Conservation (phyloP, 306 rosid genomes). For the Acacia confusa region DNA sequence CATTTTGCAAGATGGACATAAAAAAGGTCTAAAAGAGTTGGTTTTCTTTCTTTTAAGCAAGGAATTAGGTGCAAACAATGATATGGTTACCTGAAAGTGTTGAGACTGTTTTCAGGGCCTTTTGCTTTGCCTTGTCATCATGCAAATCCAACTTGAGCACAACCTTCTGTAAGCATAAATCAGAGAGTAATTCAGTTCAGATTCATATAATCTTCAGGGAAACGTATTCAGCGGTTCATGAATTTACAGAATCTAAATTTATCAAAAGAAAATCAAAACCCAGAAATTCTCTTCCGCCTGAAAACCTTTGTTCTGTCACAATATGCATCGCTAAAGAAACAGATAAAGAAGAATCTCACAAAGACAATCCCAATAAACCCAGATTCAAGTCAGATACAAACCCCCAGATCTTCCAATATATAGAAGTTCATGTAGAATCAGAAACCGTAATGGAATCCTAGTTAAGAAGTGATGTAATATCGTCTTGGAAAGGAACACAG, state of each 20-base stretch:
- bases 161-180: conserved; percentile 59
- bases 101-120: conserved; percentile 85
- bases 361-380: background rate
- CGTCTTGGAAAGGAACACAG: background rate
- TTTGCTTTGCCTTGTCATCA: conserved; percentile 84
- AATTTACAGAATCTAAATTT: conserved; percentile 25
- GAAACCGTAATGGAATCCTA: background rate
- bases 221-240: background rate
- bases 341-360: background rate
- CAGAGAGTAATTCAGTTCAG: conserved; percentile 35
- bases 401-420: conserved; percentile 13
- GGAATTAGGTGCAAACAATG: background rate
- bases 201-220: conserved; percentile 19
- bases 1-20: no score
- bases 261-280: conserved; percentile 1
- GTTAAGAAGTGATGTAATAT: conserved; percentile 24
- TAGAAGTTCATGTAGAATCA: conserved; percentile 32
- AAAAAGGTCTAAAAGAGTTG: background rate
- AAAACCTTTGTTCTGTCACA: background rate
- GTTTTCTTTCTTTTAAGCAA: background rate
- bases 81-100: conserved; percentile 70
- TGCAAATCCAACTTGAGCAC: conserved; percentile 73
- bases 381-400: conserved; percentile 19
- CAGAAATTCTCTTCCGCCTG: background rate
- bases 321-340: background rate